Conservation (phyloP, 2,329 filamentous ascomycete genomes). For the Trichoderma sp. region DNA sequence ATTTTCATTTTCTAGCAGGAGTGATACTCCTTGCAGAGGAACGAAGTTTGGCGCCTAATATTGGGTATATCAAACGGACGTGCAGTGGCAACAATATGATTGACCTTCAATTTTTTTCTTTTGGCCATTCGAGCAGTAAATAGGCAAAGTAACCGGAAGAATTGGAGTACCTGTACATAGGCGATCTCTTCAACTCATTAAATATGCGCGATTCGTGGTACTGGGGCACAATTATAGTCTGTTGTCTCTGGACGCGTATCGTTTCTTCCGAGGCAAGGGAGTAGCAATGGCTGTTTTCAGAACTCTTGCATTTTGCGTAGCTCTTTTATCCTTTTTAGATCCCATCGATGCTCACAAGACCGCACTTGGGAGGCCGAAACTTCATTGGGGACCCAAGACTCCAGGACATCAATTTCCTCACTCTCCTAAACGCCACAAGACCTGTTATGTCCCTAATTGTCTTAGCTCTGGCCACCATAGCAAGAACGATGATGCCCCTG, state of each 20-base stretch:
- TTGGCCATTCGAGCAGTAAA: background rate
- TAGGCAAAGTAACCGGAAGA: constrained; percentile 1
- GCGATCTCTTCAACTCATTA: background rate
- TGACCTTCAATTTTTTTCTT: background rate
- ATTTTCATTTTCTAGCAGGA: background rate
- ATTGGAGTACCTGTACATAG: background rate
- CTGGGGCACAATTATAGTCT: background rate
- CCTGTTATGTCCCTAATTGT: background rate
- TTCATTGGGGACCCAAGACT: constrained; percentile 7
- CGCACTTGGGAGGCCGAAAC: background rate
- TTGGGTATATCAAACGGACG: background rate
- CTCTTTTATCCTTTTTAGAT: background rate
- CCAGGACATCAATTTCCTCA: background rate
- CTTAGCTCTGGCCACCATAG: background rate
- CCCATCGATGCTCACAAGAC: background rate
- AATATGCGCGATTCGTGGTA: no score
- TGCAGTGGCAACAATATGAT: background rate
- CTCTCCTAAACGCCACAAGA: constrained; percentile 2
- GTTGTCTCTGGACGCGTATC: background rate
- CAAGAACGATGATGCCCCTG: background rate
- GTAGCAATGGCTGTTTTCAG: background rate
- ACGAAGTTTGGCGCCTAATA: background rate
- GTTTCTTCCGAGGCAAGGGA: no score
- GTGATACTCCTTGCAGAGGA: no score
- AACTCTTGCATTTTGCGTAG: background rate